Percentiles rank a stretch among this genome's conserved stretches.
Conservation (phyloP, 305 asterid species). For the Fraxinus greggii region DNA sequence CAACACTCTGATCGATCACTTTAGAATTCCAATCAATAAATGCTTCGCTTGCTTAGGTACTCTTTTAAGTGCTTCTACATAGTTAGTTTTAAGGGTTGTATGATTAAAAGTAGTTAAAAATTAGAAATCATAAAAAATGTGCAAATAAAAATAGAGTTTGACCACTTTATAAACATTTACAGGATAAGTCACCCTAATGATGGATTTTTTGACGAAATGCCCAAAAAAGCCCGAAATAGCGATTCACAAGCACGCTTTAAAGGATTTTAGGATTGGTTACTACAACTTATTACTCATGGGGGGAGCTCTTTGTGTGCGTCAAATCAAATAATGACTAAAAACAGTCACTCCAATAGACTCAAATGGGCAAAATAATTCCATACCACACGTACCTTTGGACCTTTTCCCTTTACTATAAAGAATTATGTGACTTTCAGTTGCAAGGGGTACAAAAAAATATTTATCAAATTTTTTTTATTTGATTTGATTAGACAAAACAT, state of each 20-base stretch:
- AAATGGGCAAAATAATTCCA: background rate
- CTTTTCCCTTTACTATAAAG: background rate
- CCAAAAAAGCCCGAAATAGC: background rate
- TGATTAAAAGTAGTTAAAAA: no score
- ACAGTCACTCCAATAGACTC: background rate
- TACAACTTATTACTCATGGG: background rate
- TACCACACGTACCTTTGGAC: background rate
- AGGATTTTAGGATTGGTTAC: background rate
- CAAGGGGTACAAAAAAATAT: slow-evolving; percentile 10
- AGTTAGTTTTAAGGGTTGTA: no score
- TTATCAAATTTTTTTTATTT: slow-evolving; percentile 11
- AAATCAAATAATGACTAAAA: background rate
- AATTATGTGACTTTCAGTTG: slow-evolving; percentile 23
- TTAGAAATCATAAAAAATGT: no score
- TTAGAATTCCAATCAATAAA: no score
- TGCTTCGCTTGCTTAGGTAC: no score
- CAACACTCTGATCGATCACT: background rate
- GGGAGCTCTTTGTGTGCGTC: background rate
- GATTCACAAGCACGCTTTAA: background rate
- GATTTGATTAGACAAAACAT: slow-evolving; percentile 32
- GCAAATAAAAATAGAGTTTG: no score
- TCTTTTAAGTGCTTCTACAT: no score
- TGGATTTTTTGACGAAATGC: background rate
- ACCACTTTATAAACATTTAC: no score
- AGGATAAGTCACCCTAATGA: background rate